These are phyloP conservation scores for Fusarium illudens DNA, from an alignment of 2,329 filamentous ascomycete genomes.

Conservation along the genomic window DNA sequence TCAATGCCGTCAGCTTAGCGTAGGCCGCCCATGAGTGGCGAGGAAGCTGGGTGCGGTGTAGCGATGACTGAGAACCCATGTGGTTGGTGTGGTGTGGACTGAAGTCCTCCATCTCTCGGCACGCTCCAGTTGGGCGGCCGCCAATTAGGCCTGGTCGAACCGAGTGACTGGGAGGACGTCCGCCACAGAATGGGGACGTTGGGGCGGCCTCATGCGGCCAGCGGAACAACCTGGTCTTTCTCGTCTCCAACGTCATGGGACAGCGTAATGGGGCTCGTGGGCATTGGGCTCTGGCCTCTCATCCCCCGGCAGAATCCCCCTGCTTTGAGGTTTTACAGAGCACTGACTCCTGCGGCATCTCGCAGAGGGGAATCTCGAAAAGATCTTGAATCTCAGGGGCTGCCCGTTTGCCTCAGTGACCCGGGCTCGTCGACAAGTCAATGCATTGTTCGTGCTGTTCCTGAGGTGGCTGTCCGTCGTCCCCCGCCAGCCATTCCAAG, in stretches of 20 bases:
- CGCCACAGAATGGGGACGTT: constrained; percentile 31
- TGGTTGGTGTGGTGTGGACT: constrained; percentile 30
- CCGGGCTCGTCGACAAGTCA: constrained; percentile 23
- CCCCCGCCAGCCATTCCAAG: constrained; percentile 28
- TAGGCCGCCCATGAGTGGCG: constrained; percentile 40
- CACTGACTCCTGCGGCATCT: background rate
- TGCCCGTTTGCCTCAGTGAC: constrained; percentile 19
- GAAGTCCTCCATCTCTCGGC: constrained; percentile 22
- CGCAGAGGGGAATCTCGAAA: background rate
- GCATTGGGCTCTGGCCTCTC: constrained; percentile 3
- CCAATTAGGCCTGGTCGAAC: constrained; percentile 42
- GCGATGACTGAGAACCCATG: constrained; percentile 22
- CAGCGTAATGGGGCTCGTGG: background rate
- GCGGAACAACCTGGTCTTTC: constrained; percentile 22
- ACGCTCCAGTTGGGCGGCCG: constrained; percentile 32
- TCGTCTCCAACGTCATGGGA: constrained; percentile 29
- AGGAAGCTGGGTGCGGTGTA: constrained; percentile 33
- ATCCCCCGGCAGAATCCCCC: background rate
- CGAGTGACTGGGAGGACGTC: constrained; percentile 34
- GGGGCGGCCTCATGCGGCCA: constrained; percentile 27
- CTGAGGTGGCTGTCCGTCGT: constrained; percentile 23
- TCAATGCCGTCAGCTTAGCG: constrained; percentile 36
- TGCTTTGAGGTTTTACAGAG: background rate
- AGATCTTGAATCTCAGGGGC: constrained; percentile 5
- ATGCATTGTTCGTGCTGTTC: constrained; percentile 26